Conservation (phyloP, 495 filamentous ascomycete species). For the Thermothielavioides terrestris region DNA sequence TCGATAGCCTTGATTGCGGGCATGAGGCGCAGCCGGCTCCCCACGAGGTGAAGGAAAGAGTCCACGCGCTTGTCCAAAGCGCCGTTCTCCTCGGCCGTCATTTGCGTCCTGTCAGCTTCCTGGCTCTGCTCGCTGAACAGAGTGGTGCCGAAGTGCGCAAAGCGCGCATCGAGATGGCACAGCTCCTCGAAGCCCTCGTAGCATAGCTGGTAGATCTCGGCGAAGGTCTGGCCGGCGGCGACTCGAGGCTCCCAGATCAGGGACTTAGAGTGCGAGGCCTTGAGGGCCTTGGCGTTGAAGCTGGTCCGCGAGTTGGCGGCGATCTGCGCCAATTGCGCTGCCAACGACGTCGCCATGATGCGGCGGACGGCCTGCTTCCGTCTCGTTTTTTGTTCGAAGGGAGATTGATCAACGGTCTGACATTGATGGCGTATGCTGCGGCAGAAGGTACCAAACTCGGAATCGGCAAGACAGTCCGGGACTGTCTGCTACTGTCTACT, state of each 20-base stretch:
- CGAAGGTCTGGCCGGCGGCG: conserved; percentile 78
- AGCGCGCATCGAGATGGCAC: conserved; percentile 73
- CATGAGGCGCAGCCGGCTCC: conserved; percentile 66
- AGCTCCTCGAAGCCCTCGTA: conserved; percentile 82
- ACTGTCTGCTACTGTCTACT: too few relatives aligned
- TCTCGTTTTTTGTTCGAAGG: not conserved
- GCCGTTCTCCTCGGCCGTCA: conserved; percentile 71
- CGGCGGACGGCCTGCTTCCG: not conserved
- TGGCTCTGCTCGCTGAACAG: conserved; percentile 92
- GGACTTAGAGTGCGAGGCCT: conserved; percentile 79
- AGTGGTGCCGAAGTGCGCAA: conserved; percentile 55
- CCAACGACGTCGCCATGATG: conserved; percentile 66
- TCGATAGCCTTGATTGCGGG: conserved; percentile 85
- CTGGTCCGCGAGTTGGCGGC: conserved; percentile 66
- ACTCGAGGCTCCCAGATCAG: conserved; percentile 77
- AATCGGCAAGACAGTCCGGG: too few relatives aligned
- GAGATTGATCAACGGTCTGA: not conserved
- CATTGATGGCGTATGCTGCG: not conserved
- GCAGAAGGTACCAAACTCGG: too few relatives aligned
- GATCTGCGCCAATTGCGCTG: conserved; percentile 72
- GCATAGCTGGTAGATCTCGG: conserved; percentile 79
- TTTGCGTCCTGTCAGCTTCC: conserved; percentile 70
- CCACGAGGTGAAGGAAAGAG: conserved; percentile 69
- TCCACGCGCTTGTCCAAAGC: conserved; percentile 70
- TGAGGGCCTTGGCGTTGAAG: conserved; percentile 83